Conservation (phyloP, 768 basidiomycete species). For the Pleurotus giganteus region DNA sequence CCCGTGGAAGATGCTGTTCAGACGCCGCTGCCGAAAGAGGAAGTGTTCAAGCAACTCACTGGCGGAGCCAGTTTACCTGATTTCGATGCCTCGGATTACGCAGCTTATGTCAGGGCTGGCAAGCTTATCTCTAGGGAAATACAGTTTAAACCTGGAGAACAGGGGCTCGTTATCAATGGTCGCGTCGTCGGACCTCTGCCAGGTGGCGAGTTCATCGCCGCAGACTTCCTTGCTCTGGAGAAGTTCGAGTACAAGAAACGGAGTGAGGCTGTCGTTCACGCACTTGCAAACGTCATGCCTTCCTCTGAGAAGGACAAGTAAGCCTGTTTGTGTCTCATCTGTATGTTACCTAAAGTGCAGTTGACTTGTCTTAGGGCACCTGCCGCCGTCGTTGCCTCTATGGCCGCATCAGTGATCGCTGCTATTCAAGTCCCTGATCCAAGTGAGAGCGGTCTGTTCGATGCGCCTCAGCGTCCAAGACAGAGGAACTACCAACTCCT, state of each 20-base stretch:
- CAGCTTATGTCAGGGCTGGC: constrained; percentile 41
- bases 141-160: constrained; percentile 56
- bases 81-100: constrained; percentile 33
- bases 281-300: constrained; percentile 55
- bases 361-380: constrained; percentile 46
- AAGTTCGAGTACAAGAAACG: constrained; percentile 74
- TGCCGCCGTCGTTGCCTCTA: constrained; percentile 59
- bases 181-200: constrained; percentile 80
- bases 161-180: constrained; percentile 77
- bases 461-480: constrained; percentile 58
- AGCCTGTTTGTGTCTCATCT: constrained; percentile 14
- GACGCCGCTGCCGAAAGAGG: constrained; percentile 31
- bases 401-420: constrained; percentile 71
- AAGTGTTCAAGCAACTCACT: constrained; percentile 29
- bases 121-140: constrained; percentile 53
- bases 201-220: constrained; percentile 53
- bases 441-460: constrained; percentile 71
- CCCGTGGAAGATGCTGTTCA: constrained; percentile 30
- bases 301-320: constrained; percentile 41
- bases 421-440: constrained; percentile 70
- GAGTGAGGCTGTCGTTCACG: constrained; percentile 63
- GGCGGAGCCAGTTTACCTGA: constrained; percentile 31
- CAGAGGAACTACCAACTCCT: constrained; percentile 59
- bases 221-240: constrained; percentile 74
- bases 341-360: neutral